A percentile compares a stretch with the other conserved stretches of the same genome.
These are phyloP conservation scores for Podospora pseudopauciseta DNA, from an alignment of 495 filamentous ascomycete genomes.

Conservation along the genomic window DNA sequence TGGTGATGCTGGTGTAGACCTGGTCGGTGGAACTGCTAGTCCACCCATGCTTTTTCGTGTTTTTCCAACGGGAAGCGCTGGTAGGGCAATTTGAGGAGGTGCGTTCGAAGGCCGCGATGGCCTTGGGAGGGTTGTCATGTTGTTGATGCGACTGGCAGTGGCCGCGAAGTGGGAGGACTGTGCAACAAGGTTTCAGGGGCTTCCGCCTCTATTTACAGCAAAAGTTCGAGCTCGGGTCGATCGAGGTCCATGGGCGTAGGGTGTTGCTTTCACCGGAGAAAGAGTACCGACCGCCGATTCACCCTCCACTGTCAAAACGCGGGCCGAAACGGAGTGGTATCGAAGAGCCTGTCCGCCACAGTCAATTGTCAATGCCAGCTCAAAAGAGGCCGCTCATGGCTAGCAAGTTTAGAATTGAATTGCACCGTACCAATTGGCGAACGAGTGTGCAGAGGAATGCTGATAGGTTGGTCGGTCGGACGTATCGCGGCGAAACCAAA, in stretches of 20 bases:
- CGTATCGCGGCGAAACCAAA: constrained; percentile 4
- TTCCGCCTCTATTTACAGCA: constrained; percentile 4
- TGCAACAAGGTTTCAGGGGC: neutral
- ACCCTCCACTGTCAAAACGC: neutral
- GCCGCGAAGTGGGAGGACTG: neutral
- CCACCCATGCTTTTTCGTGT: constrained; percentile 58
- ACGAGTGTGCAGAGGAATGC: neutral
- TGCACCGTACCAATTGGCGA: neutral
- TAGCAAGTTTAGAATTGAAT: neutral
- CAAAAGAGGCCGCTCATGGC: neutral
- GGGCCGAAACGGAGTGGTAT: neutral
- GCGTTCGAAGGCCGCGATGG: constrained; percentile 58
- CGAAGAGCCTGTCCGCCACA: neutral
- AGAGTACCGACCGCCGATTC: neutral
- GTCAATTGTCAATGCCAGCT: neutral
- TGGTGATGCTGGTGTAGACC: constrained; percentile 46
- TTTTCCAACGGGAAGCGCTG: constrained; percentile 68
- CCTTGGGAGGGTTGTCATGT: constrained; percentile 64
- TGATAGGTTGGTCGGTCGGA: neutral
- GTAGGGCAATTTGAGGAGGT: constrained; percentile 62
- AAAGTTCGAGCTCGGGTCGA: neutral
- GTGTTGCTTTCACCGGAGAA: neutral
- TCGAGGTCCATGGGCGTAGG: constrained; percentile 8
- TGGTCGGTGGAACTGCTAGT: constrained; percentile 46
- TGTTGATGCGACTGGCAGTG: constrained; percentile 12